phyloP scores from a whole-genome alignment of 768 basidiomycete genomes.

The Suillus weaverae region DNA sequence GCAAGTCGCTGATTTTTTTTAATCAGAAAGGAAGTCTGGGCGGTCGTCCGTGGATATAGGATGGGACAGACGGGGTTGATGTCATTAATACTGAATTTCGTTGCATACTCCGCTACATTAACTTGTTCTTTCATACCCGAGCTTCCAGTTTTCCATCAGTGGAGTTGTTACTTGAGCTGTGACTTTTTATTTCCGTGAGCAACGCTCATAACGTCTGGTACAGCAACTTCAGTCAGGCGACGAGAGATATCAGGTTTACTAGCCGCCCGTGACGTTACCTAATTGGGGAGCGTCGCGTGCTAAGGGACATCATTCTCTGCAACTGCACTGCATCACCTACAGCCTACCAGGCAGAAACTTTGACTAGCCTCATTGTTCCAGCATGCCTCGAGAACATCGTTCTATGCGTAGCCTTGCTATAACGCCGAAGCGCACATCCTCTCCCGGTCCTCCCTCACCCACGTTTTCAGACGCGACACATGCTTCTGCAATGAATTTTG shows the following conservation, averaged over 20 bases:
- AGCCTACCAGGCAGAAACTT: slow-evolving; percentile 7
- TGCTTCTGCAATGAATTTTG: slow-evolving; percentile 76
- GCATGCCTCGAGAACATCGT: slow-evolving; percentile 53
- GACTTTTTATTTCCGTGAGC: slow-evolving; percentile 3
- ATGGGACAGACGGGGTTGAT: neutral
- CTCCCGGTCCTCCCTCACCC: slow-evolving; percentile 72
- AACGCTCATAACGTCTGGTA: neutral
- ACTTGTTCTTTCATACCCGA: neutral
- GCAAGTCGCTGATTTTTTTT: neutral
- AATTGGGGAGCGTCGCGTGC: slow-evolving; percentile 16
- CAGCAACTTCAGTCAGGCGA: neutral
- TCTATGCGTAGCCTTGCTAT: slow-evolving; percentile 57
- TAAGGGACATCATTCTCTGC: slow-evolving; percentile 4
- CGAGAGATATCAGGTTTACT: neutral
- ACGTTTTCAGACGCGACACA: slow-evolving; percentile 83
- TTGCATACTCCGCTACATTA: slow-evolving; percentile 3
- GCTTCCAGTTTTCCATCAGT: neutral
- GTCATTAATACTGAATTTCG: neutral
- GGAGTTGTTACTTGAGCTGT: neutral
- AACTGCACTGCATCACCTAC: slow-evolving; percentile 15
- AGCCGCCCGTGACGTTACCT: neutral
- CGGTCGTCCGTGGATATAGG: neutral
- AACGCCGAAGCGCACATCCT: slow-evolving; percentile 44
- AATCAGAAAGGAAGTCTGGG: neutral
- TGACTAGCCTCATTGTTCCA: slow-evolving; percentile 15